Percentiles rank a stretch among this genome's conserved stretches.
Evolutionary conservation across 441 rosid genomes (phyloP).

Genomic region (Macaranga tanarius): DNA sequence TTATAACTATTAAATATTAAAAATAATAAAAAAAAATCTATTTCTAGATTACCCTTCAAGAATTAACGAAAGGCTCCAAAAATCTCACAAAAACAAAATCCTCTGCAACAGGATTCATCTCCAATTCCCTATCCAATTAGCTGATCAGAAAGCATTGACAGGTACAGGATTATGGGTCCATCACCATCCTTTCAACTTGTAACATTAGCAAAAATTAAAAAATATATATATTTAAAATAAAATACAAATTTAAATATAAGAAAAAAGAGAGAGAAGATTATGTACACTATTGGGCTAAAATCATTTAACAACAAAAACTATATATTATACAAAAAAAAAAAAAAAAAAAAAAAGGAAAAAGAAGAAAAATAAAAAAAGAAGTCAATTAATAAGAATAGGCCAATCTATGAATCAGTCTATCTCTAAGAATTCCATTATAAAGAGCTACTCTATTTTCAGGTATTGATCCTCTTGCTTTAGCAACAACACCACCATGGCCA

Average conservation of each 20-base stretch:
- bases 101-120: not conserved
- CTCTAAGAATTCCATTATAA: conserved; percentile 60
- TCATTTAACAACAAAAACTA: not conserved
- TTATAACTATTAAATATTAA: no score
- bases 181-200: not conserved
- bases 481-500: not conserved
- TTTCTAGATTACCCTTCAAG: not conserved
- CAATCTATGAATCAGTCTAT: conserved; percentile 51
- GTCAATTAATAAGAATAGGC: conserved; percentile 38
- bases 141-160: not conserved
- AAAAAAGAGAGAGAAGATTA: not conserved
- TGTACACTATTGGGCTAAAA: conserved; percentile 10
- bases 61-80: not conserved
- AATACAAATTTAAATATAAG: not conserved
- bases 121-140: conserved; percentile 1
- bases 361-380: not conserved
- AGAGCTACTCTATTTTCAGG: conserved; percentile 66
- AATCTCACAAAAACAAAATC: not conserved
- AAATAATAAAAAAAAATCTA: no score
- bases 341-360: no score
- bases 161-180: conserved; percentile 10
- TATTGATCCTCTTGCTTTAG: conserved; percentile 35
- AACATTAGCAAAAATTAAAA: not conserved
- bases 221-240: no score
- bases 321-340: not conserved